phyloP scores from a whole-genome alignment of 768 basidiomycete species.

The Leccinellum luteum region DNA sequence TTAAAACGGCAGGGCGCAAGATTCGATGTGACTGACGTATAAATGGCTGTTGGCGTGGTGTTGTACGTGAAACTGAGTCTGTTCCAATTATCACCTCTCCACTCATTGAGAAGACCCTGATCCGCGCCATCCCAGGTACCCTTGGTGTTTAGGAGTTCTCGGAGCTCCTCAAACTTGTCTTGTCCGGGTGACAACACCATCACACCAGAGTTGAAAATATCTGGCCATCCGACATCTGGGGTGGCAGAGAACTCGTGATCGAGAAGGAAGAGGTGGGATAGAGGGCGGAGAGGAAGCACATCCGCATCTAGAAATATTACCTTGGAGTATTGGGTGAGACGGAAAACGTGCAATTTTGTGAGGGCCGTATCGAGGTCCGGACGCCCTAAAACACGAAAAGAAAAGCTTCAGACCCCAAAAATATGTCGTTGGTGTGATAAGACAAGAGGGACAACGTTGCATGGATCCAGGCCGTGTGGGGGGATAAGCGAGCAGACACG shows the following conservation, averaged over 20 bases:
- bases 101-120: constrained; percentile 96
- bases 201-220: constrained; percentile 98
- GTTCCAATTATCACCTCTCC: constrained; percentile 85
- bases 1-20: constrained; percentile 23
- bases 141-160: constrained; percentile 64
- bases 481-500: constrained; percentile 2
- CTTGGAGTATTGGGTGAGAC: constrained; percentile 82
- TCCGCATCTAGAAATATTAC: constrained; percentile 92
- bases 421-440: constrained; percentile 3
- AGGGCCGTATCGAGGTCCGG: constrained; percentile 91
- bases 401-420: constrained; percentile 10
- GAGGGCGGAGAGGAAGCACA: constrained; percentile 80
- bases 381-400: constrained; percentile 59
- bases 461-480: constrained; percentile 6
- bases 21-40: constrained; percentile 65
- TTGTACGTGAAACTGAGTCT: constrained; percentile 97
- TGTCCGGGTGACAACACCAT: constrained; percentile 82
- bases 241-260: constrained; percentile 87
- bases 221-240: constrained; percentile 98
- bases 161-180: constrained; percentile 77
- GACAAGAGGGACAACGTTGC: constrained; percentile 20
- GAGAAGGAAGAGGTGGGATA: constrained; percentile 88
- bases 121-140: constrained; percentile 99
- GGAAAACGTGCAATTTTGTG: constrained; percentile 95
- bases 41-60: constrained; percentile 95